Base-by-base conservation (phyloP, 805 yeast species). In the Candida sonorensis region DNA sequence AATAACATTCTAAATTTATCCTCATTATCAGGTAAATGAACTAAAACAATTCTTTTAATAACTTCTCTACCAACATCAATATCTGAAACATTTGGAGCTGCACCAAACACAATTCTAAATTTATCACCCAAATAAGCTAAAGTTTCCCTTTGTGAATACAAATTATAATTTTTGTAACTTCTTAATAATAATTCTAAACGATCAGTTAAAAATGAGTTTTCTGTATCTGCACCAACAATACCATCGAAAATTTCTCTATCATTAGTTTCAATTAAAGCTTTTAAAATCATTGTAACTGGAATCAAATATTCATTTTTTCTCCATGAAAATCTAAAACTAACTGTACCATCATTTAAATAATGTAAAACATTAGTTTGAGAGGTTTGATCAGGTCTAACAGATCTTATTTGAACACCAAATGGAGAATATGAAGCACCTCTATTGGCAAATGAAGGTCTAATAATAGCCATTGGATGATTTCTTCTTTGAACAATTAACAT, bases 331-430 rank as follows among this genome's bases (percentile, higher is more conserved):
- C 98, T 73, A 68, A 92, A 86, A 2, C 97, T 88, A 35, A 88
- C 95, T 51, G 83, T 90, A 63, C 98, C 98, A 53, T 92, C 97
- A 49, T 75, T 82, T 51, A 92, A 72, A 57, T 92, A 92, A 59
- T 92, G 98, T 55, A 92, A 68, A n/a, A 88, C 97, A 54, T 90
- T 92, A 5, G 97, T 87, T 62, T 88, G 97, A 14, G 98, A 88
- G 13, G 96, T 83, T 66, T 92, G 97, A 61, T 92, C 98, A 4
- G 95, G 94, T 55, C 98, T 77, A 3, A 87, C 97, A 40, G 81
- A 76, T 64, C 98, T 77, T 40, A 92, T 81, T 65, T 88, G 97
- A 40, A 92, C 77, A 78, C 98, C 98, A 47, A 62, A 92, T 38
- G 78, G 77, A 25, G 95, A 67, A 62, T 92, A 92, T 7, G 85